Base-by-base conservation (phyloP, 805 yeast genomes). In the Isabelozyma heimii region DNA sequence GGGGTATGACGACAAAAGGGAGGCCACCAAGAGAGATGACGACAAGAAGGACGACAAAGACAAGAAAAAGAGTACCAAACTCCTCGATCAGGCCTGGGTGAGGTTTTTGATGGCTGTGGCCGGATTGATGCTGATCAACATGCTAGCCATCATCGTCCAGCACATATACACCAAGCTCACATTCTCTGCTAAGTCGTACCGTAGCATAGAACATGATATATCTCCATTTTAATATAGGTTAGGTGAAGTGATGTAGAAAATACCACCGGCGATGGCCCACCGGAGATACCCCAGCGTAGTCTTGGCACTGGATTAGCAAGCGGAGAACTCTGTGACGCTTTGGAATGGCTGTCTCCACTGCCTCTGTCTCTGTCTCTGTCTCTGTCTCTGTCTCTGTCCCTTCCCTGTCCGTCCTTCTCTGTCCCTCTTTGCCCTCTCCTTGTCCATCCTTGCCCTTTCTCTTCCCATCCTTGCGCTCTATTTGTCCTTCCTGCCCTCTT, bases 111-210 rank as follows among this genome's bases (percentile, higher is more conserved):
- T 73, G 43, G 76, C 65, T 2, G 57, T 73, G 15, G 65, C 61
- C 13, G 76, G 63, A 2, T 58, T 73, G 42, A 56, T 71, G 3
- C 39, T 71, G 8, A 47, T 73, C 24, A 73, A 73, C 51, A 60
- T 67, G 54, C 30, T 70, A 20, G 75, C 66, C 26, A 72, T 73
- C 46, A 53, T 63, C 28, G 57, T 72, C 37, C 77, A 73, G 48
- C 79, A 73, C 49, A 47, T 73, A 20, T 70, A 60, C 50, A 61
- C 62, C 54, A 62, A 62, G 47, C 50, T 63, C 6, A 54, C 68
- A 20, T 57, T 58, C 37, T 56, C 66, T 4, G 61, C 62, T 30
- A 66, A 60, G 48, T 54, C 63, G 41, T 73, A 73, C 52, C 56
- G 69, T 45, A 63, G 65, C 26, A 53, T 72, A 28, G 75, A 71